phyloP scores from a whole-genome alignment of 495 filamentous ascomycete species.

The Jackrogersella multiformis region DNA sequence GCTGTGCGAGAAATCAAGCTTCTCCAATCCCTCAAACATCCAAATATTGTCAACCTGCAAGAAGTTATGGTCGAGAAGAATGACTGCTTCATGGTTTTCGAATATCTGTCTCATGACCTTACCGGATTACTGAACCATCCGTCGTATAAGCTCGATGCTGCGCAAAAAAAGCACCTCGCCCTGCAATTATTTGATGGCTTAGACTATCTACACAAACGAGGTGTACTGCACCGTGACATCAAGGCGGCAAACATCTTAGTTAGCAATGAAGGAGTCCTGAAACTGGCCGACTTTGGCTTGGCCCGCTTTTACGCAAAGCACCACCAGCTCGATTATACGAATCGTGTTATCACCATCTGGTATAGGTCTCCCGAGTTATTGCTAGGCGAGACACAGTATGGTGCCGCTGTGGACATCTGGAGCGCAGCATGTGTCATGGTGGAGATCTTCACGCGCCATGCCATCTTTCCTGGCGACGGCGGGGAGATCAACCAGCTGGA shows the following conservation, averaged over 20 bases:
- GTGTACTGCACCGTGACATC: conserved; percentile 95
- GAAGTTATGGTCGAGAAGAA: conserved; percentile 99
- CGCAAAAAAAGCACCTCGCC: conserved; percentile 93
- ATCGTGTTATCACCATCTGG: conserved; percentile 98
- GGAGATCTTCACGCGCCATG: conserved; percentile 94
- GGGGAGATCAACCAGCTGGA: conserved; percentile 95
- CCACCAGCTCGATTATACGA: conserved; percentile 94
- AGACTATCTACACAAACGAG: conserved; percentile 91
- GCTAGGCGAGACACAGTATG: conserved; percentile 93
- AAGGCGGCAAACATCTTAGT: conserved; percentile 96
- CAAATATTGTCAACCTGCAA: conserved; percentile 85
- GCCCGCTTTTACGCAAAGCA: conserved; percentile 97
- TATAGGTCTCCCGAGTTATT: conserved; percentile 94
- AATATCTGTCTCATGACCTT: conserved; percentile 93
- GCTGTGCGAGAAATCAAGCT: conserved; percentile 97
- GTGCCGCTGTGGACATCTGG: conserved; percentile 96
- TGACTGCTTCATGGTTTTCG: conserved; percentile 99
- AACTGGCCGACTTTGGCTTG: conserved; percentile 95
- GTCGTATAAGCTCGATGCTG: conserved; percentile 82
- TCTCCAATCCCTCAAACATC: conserved; percentile 89
- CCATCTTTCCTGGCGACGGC: conserved; percentile 95
- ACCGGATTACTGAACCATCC: conserved; percentile 86
- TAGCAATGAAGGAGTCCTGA: conserved; percentile 85
- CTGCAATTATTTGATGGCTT: conserved; percentile 94
- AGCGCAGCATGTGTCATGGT: conserved; percentile 96